These are phyloP conservation scores for Luffa aegyptiaca DNA, from an alignment of 306 rosid species.

Conservation along the genomic window DNA sequence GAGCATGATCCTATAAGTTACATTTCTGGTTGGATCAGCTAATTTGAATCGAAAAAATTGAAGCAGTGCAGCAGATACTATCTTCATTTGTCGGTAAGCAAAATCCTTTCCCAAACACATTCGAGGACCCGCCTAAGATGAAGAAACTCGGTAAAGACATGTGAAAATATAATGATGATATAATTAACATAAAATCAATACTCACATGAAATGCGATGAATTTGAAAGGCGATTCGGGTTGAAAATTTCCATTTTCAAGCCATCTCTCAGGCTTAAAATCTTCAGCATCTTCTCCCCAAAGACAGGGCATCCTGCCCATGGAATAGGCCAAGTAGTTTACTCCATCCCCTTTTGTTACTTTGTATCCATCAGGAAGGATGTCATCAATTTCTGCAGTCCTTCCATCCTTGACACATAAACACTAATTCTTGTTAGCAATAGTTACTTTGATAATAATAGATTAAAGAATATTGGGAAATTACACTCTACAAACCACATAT, in stretches of 20 bases:
- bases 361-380: conserved; percentile 61
- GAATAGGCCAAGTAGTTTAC: conserved; percentile 50
- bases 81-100: conserved; percentile 76
- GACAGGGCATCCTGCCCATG: conserved; percentile 65
- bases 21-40: conserved; percentile 26
- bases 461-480: not conserved
- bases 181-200: not conserved
- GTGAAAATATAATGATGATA: not conserved
- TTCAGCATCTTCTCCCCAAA: conserved; percentile 66
- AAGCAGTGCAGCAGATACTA: conserved; percentile 42
- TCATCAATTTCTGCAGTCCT: conserved; percentile 42
- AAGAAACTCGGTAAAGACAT: not conserved
- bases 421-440: not conserved
- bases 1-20: conserved; percentile 52
- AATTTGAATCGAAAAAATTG: conserved; percentile 48
- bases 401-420: conserved; percentile 33
- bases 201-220: conserved; percentile 75
- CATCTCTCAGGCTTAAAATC: conserved; percentile 69
- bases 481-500: not conserved
- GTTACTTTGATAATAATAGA: not conserved
- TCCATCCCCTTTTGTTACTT: conserved; percentile 49
- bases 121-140: conserved; percentile 60
- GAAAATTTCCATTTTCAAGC: conserved; percentile 47
- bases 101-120: conserved; percentile 70
- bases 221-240: conserved; percentile 63